phyloP scores from a whole-genome alignment of 805 yeast genomes.

The Yueomyces sp. region DNA sequence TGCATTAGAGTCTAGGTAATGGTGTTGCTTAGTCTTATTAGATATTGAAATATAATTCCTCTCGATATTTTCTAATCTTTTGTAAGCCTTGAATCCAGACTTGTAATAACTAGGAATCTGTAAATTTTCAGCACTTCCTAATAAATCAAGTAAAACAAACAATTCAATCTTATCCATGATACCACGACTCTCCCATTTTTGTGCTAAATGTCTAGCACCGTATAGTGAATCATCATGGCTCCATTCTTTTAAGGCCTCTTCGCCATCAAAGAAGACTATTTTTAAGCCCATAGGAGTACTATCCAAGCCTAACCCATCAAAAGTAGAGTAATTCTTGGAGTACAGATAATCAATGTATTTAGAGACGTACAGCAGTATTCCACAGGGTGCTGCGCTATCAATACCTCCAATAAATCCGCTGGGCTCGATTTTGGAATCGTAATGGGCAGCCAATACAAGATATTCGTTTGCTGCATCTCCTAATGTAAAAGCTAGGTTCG shows the following conservation, averaged over 20 bases:
- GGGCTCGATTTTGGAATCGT: slow-evolving; percentile 37
- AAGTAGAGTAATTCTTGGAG: slow-evolving; percentile 1
- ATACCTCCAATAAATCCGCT: slow-evolving; percentile 48
- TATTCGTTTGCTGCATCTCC: slow-evolving; percentile 13
- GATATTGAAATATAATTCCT: slow-evolving; percentile 1
- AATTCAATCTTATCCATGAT: slow-evolving; percentile 27
- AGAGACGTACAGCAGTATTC: slow-evolving; percentile 34
- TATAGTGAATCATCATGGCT: slow-evolving; percentile 37
- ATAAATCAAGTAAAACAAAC: slow-evolving; percentile 36
- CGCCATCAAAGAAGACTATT: slow-evolving; percentile 46
- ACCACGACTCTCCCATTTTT: slow-evolving; percentile 21
- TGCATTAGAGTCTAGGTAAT: background rate
- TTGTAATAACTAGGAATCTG: slow-evolving; percentile 30
- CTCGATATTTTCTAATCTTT: slow-evolving; percentile 27
- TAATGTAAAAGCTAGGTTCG: slow-evolving; percentile 26
- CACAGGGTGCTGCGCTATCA: slow-evolving; percentile 48
- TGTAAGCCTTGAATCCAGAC: slow-evolving; percentile 27
- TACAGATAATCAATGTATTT: slow-evolving; percentile 13
- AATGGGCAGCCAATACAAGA: slow-evolving; percentile 38
- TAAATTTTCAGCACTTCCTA: slow-evolving; percentile 27
- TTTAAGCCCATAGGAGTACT: slow-evolving; percentile 26
- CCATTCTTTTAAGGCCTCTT: slow-evolving; percentile 48
- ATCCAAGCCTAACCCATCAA: slow-evolving; percentile 1
- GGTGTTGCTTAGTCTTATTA: background rate
- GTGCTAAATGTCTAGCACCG: slow-evolving; percentile 40